Conservation (phyloP, 2,329 filamentous ascomycete genomes). For the Penicillium paneum region DNA sequence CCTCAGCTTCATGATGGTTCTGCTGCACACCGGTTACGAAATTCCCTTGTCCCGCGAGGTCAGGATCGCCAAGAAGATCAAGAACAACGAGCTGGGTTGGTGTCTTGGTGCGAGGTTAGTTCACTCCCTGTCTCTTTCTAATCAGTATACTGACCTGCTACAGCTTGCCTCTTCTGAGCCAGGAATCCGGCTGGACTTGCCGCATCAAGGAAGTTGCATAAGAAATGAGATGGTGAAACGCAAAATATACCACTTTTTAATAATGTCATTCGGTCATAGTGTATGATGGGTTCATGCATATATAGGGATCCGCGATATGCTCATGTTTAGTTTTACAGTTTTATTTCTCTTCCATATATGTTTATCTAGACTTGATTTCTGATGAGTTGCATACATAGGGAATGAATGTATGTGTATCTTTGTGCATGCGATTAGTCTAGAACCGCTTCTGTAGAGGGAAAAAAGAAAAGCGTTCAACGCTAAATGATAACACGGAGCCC, state of each 20-base stretch:
- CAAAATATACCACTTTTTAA: conserved; percentile 20
- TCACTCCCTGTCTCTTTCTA: neutral
- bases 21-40: conserved; percentile 93
- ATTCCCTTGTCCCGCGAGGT: conserved; percentile 97
- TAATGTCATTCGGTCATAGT: conserved; percentile 21
- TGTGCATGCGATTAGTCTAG: neutral
- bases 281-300: conserved; percentile 30
- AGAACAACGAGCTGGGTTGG: conserved; percentile 95
- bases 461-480: neutral
- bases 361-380: conserved; percentile 16
- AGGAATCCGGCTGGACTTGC: conserved; percentile 86
- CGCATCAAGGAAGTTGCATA: conserved; percentile 73
- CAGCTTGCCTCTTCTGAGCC: conserved; percentile 77
- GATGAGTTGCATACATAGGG: conserved; percentile 13
- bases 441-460: neutral
- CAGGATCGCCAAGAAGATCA: conserved; percentile 98
- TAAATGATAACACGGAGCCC: neutral
- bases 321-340: conserved; percentile 18
- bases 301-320: conserved; percentile 24
- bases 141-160: conserved; percentile 22
- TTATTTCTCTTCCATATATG: conserved; percentile 11
- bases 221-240: conserved; percentile 17
- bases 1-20: conserved; percentile 90
- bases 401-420: conserved; percentile 7
- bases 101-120: conserved; percentile 90